Evolutionary conservation across 306 rosid species (phyloP).

Genomic region (Benincasa hispida): DNA sequence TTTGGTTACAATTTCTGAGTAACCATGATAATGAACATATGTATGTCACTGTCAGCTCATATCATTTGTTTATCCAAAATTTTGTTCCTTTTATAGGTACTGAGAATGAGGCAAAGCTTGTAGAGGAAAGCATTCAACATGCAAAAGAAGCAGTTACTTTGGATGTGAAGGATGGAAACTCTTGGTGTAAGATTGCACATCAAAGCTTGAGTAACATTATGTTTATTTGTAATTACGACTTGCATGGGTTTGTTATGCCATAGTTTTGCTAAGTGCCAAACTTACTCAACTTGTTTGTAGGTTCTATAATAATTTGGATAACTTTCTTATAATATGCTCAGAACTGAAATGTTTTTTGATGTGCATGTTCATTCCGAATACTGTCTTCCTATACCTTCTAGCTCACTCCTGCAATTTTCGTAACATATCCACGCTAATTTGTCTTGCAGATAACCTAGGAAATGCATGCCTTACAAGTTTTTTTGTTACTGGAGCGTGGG

Average conservation of each 20-base stretch:
- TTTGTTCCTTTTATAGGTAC: slow-evolving; percentile 32
- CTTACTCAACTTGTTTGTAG: neutral
- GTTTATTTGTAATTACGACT: neutral
- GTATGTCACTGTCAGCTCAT: neutral
- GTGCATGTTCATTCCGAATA: neutral
- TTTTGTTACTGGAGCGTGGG: slow-evolving; percentile 88
- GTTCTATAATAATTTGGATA: neutral
- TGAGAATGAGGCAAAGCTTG: slow-evolving; percentile 73
- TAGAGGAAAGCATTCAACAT: slow-evolving; percentile 89
- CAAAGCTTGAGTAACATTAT: neutral
- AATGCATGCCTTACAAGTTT: slow-evolving; percentile 89
- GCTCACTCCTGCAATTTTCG: neutral
- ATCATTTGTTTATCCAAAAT: slow-evolving; percentile 1
- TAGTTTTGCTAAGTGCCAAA: neutral
- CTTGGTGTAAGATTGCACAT: slow-evolving; percentile 69
- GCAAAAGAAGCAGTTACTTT: slow-evolving; percentile 83
- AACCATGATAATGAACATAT: neutral
- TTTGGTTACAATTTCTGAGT: neutral
- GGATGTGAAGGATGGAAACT: slow-evolving; percentile 89
- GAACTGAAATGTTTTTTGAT: neutral
- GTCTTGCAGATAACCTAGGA: slow-evolving; percentile 77
- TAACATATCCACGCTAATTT: neutral
- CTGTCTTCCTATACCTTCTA: neutral
- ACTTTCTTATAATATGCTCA: neutral
- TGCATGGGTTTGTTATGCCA: neutral